Evolutionary conservation across 371 early-diverging fungal species (phyloP), one percentile per base, ranked within the genome.

Genomic region (Mortierella sp.): DNA sequence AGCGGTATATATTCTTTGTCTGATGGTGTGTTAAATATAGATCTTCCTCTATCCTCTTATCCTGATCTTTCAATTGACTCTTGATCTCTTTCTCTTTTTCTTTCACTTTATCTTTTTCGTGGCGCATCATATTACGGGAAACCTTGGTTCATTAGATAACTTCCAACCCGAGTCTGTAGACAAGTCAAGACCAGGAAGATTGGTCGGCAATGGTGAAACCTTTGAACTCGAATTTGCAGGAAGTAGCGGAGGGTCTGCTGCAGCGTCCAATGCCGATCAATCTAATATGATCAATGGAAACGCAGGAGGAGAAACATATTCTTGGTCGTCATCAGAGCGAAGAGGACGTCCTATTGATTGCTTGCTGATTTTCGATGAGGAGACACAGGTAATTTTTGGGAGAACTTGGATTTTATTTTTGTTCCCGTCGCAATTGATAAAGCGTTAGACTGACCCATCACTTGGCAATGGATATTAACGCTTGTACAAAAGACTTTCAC

Each of bases 131-230:
- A 24, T 52, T 52, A 48, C 47, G 22, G 5, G 52, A 38, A 10
- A 36, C 7, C 36, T 36, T 36, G 36, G 36, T 36, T 36, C 36
- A 3, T 32, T 72, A 80, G 81, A 75, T 32, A 80, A 80, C 72
- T 80, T 80, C 45, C 74, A 74, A 22, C 81, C 81, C 63, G 81
- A 80, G 48, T 80, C 81, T 15, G 75, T 80, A 36, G 81, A 80
- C 63, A 80, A 80, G 58, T 80, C 81, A 5, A 62, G 55, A 45
- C 81, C 81, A 19, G 81, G 81, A 22, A 69, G 67, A 36, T 38
- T 81, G 8, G 70, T 76, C 22, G 81, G 81, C 7, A 75, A 81
- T 60, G 81, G 81, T 36, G 76, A 81, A 24, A 67, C 76, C 1
- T 81, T 69, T 65, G 81, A 81, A 28, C 72, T 81, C 3, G 81